These are phyloP conservation scores for Ascochyta viciae-villosae DNA, from an alignment of 2,329 filamentous ascomycete genomes.

Conservation along the genomic window DNA sequence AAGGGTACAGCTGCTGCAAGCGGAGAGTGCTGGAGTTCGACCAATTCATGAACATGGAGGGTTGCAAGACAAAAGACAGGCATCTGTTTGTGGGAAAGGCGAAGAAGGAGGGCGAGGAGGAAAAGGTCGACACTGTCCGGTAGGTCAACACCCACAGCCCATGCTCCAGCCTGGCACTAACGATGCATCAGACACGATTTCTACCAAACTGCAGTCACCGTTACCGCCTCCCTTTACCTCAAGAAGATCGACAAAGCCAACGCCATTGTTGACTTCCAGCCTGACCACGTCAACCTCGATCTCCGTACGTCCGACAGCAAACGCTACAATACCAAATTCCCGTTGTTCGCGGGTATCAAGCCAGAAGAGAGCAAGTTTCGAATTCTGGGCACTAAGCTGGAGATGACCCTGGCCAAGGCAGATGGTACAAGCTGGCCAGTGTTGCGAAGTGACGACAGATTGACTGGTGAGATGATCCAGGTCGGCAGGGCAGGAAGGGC, in stretches of 20 bases:
- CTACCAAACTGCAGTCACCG: conserved; percentile 85
- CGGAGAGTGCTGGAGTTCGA: conserved; percentile 94
- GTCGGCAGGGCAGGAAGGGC: conserved; percentile 73
- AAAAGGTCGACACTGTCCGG: conserved; percentile 79
- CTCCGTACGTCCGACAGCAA: conserved; percentile 87
- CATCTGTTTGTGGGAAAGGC: conserved; percentile 87
- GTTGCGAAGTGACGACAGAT: conserved; percentile 76
- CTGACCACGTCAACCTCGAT: conserved; percentile 73
- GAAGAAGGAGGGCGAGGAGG: conserved; percentile 73
- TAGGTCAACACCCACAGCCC: conserved; percentile 44
- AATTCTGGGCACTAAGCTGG: conserved; percentile 87
- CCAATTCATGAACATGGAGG: conserved; percentile 94
- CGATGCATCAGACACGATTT: conserved; percentile 73
- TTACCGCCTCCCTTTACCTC: conserved; percentile 91
- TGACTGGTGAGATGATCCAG: conserved; percentile 84
- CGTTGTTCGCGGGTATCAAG: conserved; percentile 80
- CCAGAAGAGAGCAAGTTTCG: conserved; percentile 76
- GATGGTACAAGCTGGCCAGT: conserved; percentile 86
- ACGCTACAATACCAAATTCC: conserved; percentile 76
- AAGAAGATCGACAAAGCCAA: conserved; percentile 93
- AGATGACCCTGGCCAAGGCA: conserved; percentile 75
- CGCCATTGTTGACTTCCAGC: conserved; percentile 74
- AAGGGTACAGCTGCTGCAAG: conserved; percentile 98
- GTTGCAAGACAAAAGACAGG: conserved; percentile 80
- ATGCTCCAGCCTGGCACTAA: not conserved